Evolutionary conservation across 345 rosid species (phyloP), one percentile per base, ranked within the genome.

Genomic region (Acer saccharum): DNA sequence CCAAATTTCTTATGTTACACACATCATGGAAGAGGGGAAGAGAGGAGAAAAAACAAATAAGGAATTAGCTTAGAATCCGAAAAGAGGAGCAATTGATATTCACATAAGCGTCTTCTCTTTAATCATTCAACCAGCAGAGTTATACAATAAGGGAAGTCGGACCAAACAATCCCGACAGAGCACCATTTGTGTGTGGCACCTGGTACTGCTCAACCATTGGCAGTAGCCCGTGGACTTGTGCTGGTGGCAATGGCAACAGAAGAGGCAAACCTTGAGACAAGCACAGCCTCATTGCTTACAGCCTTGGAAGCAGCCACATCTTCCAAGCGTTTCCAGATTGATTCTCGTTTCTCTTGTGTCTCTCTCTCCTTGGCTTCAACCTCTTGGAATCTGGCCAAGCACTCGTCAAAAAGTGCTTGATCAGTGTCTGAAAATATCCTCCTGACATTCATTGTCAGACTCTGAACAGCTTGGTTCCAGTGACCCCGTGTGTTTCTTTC

Each of bases 381-480:
- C 52, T 89, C 96, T 81, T 84, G 84, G 79, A 82, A 90, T 75
- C 81, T 89, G 17, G 74, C 80, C 81, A 88, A 83, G 79, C 94
- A 93, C 64, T 93, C 94, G 10, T 91, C 94, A 69, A 91, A 91
- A 25, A 90, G 84, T 70, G 72, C 72, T 81, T 81, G 90, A 82
- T 90, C 92, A 6, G 87, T 79, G 79, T 90, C 92, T 0, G 83
- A 83, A 70, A 92, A 80, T 66, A 87, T 88, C 84, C 88, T 89
- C 68, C 86, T 80, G 63, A 89, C 90, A 76, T 88, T 86, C 78
- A 88, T 71, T 10, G 91, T 88, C 50, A 89, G 78, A 78, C 91
- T 88, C 79, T 88, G 93, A 62, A 89, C 93, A 64, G 91, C 93
- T 80, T 85, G 91, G 79, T 88, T 83, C 93, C 93, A 89, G 55